A percentile compares a stretch with the other conserved stretches of the same genome.
Evolutionary conservation across 176 grass and related monocot species (phyloP).

Genomic region (Zoysia pacifica): DNA sequence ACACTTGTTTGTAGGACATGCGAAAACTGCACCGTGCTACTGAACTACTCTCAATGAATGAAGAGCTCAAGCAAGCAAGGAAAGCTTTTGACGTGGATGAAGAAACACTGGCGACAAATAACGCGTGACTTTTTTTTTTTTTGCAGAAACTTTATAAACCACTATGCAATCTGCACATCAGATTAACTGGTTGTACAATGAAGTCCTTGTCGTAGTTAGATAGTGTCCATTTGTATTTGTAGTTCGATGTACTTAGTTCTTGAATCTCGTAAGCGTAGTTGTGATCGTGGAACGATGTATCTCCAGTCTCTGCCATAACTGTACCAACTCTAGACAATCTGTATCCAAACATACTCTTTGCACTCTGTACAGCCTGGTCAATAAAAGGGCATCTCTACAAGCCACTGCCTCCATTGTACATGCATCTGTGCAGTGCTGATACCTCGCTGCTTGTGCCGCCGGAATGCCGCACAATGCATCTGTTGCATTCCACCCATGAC

Average conservation of each 20-base stretch:
- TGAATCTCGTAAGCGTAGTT: no score
- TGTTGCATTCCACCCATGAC: background rate
- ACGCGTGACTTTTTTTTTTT: slow-evolving; percentile 30
- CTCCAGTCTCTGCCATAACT: no score
- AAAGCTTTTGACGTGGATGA: slow-evolving; percentile 97
- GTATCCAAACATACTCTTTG: no score
- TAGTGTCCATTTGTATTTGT: slow-evolving; percentile 22
- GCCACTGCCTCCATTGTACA: no score
- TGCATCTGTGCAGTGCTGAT: no score
- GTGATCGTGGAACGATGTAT: no score
- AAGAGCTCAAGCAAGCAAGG: slow-evolving; percentile 96
- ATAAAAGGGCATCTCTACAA: no score
- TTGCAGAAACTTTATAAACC: background rate
- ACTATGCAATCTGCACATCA: slow-evolving; percentile 11
- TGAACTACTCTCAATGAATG: slow-evolving; percentile 91
- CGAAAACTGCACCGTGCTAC: slow-evolving; percentile 79
- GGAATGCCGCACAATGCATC: background rate
- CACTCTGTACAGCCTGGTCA: no score
- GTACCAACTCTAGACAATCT: no score
- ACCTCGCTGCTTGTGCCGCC: background rate
- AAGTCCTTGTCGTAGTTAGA: background rate
- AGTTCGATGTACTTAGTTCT: background rate
- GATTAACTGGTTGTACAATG: background rate
- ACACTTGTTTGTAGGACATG: slow-evolving; percentile 49
- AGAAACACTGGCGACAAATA: slow-evolving; percentile 63